These are phyloP conservation scores for Pseudogymnoascus sp. DNA, from an alignment of 2,329 filamentous ascomycete species.

Conservation along the genomic window DNA sequence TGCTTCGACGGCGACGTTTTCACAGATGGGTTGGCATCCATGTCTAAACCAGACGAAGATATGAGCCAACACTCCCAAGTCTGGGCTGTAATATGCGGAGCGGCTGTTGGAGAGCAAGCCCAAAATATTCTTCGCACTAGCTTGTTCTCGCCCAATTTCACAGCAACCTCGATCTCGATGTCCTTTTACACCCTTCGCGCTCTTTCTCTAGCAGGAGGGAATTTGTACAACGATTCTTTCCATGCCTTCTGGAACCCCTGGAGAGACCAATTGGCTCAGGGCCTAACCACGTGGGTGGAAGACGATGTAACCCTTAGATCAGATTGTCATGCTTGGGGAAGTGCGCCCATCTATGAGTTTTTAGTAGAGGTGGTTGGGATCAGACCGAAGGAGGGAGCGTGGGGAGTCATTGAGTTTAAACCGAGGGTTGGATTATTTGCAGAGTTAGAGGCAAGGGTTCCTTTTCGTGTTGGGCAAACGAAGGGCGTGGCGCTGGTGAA, in stretches of 20 bases:
- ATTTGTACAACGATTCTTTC: conserved; percentile 31
- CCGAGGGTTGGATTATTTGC: background rate
- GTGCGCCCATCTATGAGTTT: conserved; percentile 37
- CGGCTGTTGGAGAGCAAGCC: too few species aligned
- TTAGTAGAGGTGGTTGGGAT: conserved; percentile 31
- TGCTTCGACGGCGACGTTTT: too few species aligned
- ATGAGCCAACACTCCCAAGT: too few species aligned
- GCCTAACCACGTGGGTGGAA: conserved; percentile 37
- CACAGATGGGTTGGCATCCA: too few species aligned
- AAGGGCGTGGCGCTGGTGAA: background rate
- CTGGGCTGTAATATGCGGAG: too few species aligned
- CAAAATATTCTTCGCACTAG: too few species aligned
- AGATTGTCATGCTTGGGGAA: conserved; percentile 39
- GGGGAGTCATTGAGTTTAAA: background rate
- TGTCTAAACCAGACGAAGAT: too few species aligned
- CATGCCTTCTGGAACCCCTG: conserved; percentile 30
- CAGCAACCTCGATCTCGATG: conserved; percentile 34
- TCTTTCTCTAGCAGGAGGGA: conserved; percentile 28
- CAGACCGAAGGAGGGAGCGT: background rate
- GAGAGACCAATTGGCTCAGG: conserved; percentile 32
- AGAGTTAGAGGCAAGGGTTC: background rate
- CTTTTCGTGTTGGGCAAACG: background rate
- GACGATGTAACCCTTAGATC: conserved; percentile 36
- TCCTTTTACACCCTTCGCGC: conserved; percentile 35
- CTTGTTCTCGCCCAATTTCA: conserved; percentile 19